Conservation (phyloP, 805 yeast species). For the Hanseniaspora valbyensis region DNA sequence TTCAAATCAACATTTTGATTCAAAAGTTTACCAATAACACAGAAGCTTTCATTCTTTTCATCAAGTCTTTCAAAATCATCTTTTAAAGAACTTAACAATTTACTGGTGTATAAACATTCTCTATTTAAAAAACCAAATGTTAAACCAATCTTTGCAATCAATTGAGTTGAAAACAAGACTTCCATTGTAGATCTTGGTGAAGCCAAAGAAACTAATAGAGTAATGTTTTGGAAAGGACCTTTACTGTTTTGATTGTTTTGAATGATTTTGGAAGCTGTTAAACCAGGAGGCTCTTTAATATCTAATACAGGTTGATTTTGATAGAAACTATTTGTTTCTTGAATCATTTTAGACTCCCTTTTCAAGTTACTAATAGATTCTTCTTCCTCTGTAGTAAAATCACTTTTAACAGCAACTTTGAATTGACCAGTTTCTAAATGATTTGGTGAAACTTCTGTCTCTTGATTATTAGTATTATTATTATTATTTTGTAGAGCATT, state of each 20-base stretch:
- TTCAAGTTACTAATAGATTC: neutral
- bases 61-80: conserved; percentile 36
- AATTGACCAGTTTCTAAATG: conserved; percentile 7
- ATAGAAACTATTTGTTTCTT: neutral
- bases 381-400: neutral
- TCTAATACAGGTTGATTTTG: conserved; percentile 35
- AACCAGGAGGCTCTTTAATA: conserved; percentile 63
- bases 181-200: conserved; percentile 72
- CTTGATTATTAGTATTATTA: neutral
- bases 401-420: conserved; percentile 13
- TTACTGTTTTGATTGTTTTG: conserved; percentile 46
- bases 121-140: conserved; percentile 61
- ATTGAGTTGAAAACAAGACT: conserved; percentile 60
- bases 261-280: conserved; percentile 54
- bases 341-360: neutral
- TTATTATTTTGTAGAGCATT: neutral
- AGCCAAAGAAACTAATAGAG: conserved; percentile 55
- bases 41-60: conserved; percentile 17
- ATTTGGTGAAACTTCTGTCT: conserved; percentile 1
- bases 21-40: conserved; percentile 2
- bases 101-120: conserved; percentile 60
- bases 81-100: conserved; percentile 58
- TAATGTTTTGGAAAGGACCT: conserved; percentile 35
- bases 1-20: conserved; percentile 21
- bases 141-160: conserved; percentile 57